phyloP scores from a whole-genome alignment of 352 stramenopile genomes.

The Phytophthora boehmeriae region DNA sequence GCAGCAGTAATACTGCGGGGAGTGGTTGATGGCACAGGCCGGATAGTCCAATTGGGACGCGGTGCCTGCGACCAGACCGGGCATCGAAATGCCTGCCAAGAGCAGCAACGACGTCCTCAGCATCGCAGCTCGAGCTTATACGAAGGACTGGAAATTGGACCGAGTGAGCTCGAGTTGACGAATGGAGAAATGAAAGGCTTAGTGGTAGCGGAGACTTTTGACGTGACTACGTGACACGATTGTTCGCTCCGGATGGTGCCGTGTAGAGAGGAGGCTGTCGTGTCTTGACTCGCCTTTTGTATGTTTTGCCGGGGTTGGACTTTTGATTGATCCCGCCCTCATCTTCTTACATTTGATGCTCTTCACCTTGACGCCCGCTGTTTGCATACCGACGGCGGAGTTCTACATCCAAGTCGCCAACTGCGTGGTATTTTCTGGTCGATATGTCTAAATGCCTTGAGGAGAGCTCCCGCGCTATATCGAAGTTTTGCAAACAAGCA shows the following conservation, averaged over 20 bases:
- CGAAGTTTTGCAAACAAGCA: neutral
- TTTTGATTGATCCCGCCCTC: neutral
- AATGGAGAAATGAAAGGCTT: conserved; percentile 31
- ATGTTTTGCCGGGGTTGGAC: no score
- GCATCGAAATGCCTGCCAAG: conserved; percentile 20
- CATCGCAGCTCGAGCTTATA: neutral
- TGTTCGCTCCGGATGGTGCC: conserved; percentile 5
- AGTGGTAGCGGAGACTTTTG: conserved; percentile 2
- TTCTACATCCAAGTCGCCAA: neutral
- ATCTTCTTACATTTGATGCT: neutral
- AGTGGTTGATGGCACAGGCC: conserved; percentile 65
- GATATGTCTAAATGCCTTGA: neutral
- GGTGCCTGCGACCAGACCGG: conserved; percentile 40
- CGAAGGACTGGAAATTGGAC: neutral
- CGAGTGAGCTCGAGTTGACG: conserved; percentile 19
- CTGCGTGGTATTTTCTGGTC: neutral
- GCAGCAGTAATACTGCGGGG: conserved; percentile 65
- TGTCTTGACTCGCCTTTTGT: no score
- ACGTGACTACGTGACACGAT: neutral
- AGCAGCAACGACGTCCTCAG: conserved; percentile 16
- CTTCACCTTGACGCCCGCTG: conserved; percentile 3
- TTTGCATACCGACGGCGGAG: conserved; percentile 14
- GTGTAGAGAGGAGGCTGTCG: neutral
- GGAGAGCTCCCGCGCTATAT: no score
- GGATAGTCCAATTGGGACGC: conserved; percentile 60